Conservation (phyloP, 2,329 filamentous ascomycete genomes). For the Fusarium mundagurra region DNA sequence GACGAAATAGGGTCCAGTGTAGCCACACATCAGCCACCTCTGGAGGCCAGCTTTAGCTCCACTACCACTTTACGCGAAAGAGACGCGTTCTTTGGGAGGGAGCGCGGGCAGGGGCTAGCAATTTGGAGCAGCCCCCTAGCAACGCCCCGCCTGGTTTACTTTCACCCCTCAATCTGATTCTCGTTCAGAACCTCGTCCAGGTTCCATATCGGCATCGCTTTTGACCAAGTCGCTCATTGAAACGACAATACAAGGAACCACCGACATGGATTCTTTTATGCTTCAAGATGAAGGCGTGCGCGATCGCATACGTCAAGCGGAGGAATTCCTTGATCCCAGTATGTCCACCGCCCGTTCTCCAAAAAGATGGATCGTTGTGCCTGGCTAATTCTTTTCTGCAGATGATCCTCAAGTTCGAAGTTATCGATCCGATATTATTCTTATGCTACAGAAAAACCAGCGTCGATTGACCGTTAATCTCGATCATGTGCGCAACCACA, state of each 20-base stretch:
- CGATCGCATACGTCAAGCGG: constrained; percentile 86
- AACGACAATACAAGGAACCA: constrained; percentile 14
- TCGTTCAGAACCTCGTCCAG: not conserved
- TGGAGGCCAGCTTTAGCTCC: not conserved
- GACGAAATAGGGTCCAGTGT: not conserved
- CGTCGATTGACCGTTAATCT: constrained; percentile 77
- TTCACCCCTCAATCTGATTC: constrained; percentile 27
- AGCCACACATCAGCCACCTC: constrained; percentile 18
- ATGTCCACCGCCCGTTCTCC: constrained; percentile 49
- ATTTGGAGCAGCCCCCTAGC: constrained; percentile 25
- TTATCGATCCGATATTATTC: constrained; percentile 89
- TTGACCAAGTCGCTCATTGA: constrained; percentile 12
- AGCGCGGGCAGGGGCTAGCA: constrained; percentile 19
- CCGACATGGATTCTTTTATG: constrained; percentile 75
- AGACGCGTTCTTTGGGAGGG: constrained; percentile 28
- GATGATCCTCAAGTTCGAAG: constrained; percentile 69
- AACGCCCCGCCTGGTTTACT: constrained; percentile 32
- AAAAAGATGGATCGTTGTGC: not conserved
- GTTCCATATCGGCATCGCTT: constrained; percentile 6
- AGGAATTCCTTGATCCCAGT: constrained; percentile 95
- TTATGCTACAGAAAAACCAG: constrained; percentile 76
- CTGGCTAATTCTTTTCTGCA: constrained; percentile 41
- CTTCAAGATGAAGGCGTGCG: constrained; percentile 86
- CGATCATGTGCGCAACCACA: constrained; percentile 92
- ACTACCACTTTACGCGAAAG: constrained; percentile 43